A percentile compares a stretch with the other conserved stretches of the same genome.
Conservation (phyloP, 1,284 basidiomycete species). For the Singerocomus rubriflavus region DNA sequence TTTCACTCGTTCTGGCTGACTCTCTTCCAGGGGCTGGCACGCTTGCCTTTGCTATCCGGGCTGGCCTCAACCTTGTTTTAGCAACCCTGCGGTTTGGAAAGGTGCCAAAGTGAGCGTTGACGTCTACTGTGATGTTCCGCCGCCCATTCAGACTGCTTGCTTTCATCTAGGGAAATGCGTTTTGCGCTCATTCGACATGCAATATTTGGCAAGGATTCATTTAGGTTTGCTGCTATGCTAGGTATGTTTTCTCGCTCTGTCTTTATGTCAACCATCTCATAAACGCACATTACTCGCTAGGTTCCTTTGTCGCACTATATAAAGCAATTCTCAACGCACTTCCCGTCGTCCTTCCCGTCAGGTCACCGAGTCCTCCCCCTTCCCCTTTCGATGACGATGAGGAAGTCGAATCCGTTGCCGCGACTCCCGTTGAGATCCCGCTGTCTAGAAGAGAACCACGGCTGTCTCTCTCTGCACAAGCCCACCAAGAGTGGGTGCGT, state of each 20-base stretch:
- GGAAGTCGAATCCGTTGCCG: constrained; percentile 24
- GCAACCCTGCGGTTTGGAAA: constrained; percentile 66
- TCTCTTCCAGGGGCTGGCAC: constrained; percentile 64
- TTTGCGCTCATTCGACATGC: constrained; percentile 69
- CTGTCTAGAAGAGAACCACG: constrained; percentile 41
- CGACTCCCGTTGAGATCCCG: constrained; percentile 27
- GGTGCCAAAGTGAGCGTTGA: constrained; percentile 52
- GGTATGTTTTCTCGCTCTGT: constrained; percentile 43
- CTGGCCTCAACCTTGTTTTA: constrained; percentile 77
- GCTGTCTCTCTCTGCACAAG: constrained; percentile 59
- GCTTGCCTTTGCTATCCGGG: constrained; percentile 76
- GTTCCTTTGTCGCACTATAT: constrained; percentile 78
- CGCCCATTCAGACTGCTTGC: background rate
- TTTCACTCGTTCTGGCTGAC: background rate
- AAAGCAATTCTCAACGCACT: constrained; percentile 82
- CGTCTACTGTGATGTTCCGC: background rate
- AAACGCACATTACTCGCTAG: constrained; percentile 34
- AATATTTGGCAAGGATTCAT: constrained; percentile 75
- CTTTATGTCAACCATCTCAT: background rate
- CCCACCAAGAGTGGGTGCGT: constrained; percentile 58
- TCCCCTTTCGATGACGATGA: constrained; percentile 42
- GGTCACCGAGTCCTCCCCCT: constrained; percentile 31
- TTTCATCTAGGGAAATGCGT: constrained; percentile 42
- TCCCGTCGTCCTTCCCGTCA: constrained; percentile 66
- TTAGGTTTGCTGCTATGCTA: constrained; percentile 83